These are phyloP conservation scores for Leucocoprinus sp. DNA, from an alignment of 768 basidiomycete genomes.

Conservation along the genomic window DNA sequence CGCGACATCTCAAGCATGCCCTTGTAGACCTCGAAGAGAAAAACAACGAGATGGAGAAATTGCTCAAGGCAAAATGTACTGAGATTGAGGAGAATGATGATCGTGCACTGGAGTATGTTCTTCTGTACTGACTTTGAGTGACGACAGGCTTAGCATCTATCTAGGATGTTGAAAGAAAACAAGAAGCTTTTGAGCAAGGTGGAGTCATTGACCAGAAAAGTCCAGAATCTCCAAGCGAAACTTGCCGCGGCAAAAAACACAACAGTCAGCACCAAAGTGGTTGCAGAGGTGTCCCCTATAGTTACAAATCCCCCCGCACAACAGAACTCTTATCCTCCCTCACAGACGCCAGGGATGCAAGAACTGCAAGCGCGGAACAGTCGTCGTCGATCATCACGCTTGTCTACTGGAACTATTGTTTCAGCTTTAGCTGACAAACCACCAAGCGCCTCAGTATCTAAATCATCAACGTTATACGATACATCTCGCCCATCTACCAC, in stretches of 20 bases:
- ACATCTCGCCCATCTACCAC: constrained; percentile 34
- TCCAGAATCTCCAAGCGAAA: constrained; percentile 64
- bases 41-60: constrained; percentile 69
- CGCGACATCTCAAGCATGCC: constrained; percentile 45
- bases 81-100: constrained; percentile 87
- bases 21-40: constrained; percentile 58
- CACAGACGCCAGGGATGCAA: constrained; percentile 6
- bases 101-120: constrained; percentile 63
- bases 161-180: constrained; percentile 70
- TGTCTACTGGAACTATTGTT: constrained; percentile 15
- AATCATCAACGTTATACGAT: constrained; percentile 22
- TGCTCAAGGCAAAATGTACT: constrained; percentile 56
- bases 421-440: constrained; percentile 11
- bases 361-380: constrained; percentile 10
- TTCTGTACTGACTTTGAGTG: constrained; percentile 5
- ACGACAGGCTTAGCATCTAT: constrained; percentile 5
- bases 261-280: constrained; percentile 8
- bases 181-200: constrained; percentile 67
- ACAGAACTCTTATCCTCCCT: constrained; percentile 12
- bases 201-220: constrained; percentile 64
- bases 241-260: constrained; percentile 43
- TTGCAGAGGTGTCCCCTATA: neutral
- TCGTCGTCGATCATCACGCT: constrained; percentile 23
- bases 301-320: constrained; percentile 11
- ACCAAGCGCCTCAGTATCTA: constrained; percentile 14